Evolutionary conservation across 1,139 yeast genomes (phyloP), one percentile per base, ranked within the genome.

Genomic region (Lodderomyces theae): DNA sequence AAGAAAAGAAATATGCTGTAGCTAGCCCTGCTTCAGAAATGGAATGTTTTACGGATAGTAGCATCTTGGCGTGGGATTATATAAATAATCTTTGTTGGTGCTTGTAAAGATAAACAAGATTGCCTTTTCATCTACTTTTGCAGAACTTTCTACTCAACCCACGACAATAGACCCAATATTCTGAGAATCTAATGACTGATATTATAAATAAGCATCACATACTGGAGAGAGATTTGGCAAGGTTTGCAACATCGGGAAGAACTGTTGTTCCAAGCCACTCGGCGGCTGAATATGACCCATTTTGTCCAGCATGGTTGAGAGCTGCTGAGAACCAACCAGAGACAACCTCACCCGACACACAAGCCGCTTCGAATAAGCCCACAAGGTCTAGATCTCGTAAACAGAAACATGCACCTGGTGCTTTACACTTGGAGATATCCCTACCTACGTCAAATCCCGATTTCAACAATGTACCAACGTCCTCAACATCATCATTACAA

Each of bases 261-360:
- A 4, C 16, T 16, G 11, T 11, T 9, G 12, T 11, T 5, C 18
- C n/a, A 31, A n/a, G n/a, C 13, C n/a, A 31, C n/a, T 13, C 7
- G 2, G 25, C 11, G 5, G 29, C 12, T 11, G 33, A 31, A 5
- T 35, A 40, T n/a, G 42, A 40, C 35, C 38, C 42, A 1, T 23
- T 30, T 32, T 40, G 42, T 32, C 42, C 42, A 17, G 37, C 35
- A 1, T 40, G 42, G 42, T 36, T 40, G 24, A 36, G 28, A 32
- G n/a, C 15, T 34, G 18, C 31, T 15, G 31, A 28, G n/a, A n/a
- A n/a, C n/a, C n/a, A n/a, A 15, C 12, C 24, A 18, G 34, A 18
- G 16, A 6, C 23, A 31, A 18, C 13, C 21, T 13, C 13, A 23
- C 13, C 34, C 11, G n/a, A 28, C n/a, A 15, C 16, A 16, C 31